phyloP scores from a whole-genome alignment of 768 basidiomycete genomes.

The Lentinus tigrinus region DNA sequence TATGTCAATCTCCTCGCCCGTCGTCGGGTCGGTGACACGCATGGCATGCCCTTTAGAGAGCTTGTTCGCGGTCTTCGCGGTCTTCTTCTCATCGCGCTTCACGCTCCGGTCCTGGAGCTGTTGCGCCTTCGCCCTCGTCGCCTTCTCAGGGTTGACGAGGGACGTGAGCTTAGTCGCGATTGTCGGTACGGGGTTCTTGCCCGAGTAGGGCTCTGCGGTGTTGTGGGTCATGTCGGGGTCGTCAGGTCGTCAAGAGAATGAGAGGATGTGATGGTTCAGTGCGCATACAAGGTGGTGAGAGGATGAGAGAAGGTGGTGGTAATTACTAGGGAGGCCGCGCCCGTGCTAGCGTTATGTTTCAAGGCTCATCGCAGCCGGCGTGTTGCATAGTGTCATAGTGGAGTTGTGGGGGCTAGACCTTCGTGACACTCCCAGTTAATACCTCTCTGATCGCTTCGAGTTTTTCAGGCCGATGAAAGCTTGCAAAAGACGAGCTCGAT shows the following conservation, averaged over 20 bases:
- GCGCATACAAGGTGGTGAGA: neutral
- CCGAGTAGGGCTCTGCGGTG: slow-evolving; percentile 30
- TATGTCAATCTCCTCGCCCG: slow-evolving; percentile 47
- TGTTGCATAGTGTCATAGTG: slow-evolving; percentile 2
- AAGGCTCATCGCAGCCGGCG: neutral
- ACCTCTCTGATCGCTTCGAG: too few species aligned
- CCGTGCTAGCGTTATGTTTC: neutral
- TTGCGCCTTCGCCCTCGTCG: slow-evolving; percentile 30
- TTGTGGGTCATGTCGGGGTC: slow-evolving; percentile 27
- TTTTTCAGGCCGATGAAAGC: neutral
- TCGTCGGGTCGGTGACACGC: slow-evolving; percentile 47
- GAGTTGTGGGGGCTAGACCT: neutral
- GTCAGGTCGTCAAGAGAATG: neutral
- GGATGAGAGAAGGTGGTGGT: neutral
- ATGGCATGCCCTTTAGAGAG: slow-evolving; percentile 30
- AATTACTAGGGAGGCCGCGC: neutral
- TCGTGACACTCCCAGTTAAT: neutral
- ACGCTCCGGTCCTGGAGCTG: slow-evolving; percentile 26
- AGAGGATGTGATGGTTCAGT: neutral
- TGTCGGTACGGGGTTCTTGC: slow-evolving; percentile 33
- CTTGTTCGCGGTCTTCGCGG: slow-evolving; percentile 21
- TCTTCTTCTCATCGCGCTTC: slow-evolving; percentile 25
- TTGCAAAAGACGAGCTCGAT: too few species aligned
- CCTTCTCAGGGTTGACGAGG: slow-evolving; percentile 29
- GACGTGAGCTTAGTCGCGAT: slow-evolving; percentile 29